Percentiles rank a stretch among this genome's conserved stretches.
Evolutionary conservation across 2,329 filamentous ascomycete genomes (phyloP).

Genomic region (Fusarium mangiferae): DNA sequence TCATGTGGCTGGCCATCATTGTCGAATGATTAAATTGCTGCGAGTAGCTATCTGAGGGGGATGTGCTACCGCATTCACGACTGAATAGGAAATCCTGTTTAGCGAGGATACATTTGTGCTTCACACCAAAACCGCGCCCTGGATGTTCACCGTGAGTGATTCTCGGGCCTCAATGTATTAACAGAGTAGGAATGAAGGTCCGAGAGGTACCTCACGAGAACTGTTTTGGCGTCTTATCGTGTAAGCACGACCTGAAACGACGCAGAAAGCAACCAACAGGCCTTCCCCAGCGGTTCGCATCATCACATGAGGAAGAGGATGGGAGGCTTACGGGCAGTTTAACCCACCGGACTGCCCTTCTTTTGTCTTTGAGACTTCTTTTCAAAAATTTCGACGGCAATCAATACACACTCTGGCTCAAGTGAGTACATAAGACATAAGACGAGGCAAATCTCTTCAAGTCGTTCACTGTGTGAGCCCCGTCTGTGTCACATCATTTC

Average conservation of each 20-base stretch:
- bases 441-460: neutral
- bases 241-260: neutral
- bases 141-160: neutral
- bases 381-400: neutral
- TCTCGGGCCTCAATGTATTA: neutral
- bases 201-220: neutral
- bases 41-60: neutral
- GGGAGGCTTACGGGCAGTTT: neutral
- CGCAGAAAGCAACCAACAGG: neutral
- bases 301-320: neutral
- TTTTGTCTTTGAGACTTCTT: neutral
- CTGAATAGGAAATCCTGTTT: neutral
- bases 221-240: neutral
- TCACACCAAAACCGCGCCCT: neutral
- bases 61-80: neutral
- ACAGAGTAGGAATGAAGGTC: neutral
- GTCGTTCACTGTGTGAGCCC: neutral
- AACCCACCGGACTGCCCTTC: neutral
- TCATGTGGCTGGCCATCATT: slow-evolving; percentile 8
- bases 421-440: neutral
- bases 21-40: slow-evolving; percentile 16
- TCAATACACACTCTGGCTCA: too few species aligned
- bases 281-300: neutral
- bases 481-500: neutral
- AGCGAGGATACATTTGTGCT: neutral